Evolutionary conservation across 768 basidiomycete species (phyloP).

Genomic region (Lactarius trivialis): DNA sequence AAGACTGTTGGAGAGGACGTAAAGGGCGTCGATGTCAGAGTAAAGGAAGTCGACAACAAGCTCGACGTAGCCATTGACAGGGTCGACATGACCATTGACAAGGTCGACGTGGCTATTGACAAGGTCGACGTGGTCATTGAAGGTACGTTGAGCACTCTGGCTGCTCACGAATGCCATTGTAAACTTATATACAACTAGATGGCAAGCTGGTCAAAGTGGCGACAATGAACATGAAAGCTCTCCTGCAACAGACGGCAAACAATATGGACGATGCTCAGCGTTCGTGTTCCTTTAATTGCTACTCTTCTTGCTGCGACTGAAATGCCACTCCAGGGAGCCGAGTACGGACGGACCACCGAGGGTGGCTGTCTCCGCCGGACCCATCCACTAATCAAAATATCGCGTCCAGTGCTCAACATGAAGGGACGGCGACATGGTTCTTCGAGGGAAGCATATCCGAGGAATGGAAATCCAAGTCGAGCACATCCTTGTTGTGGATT

Average conservation of each 20-base stretch:
- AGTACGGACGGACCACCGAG: not conserved
- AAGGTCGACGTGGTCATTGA: not conserved
- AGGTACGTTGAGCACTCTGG: not conserved
- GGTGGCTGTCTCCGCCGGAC: not conserved
- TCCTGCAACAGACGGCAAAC: not conserved
- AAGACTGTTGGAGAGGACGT: not conserved
- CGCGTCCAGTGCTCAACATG: not conserved
- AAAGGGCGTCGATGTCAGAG: too few relatives aligned
- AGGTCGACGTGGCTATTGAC: not conserved
- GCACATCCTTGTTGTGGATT: not conserved
- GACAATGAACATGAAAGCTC: not conserved
- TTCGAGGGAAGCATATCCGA: not conserved
- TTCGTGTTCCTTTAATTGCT: not conserved
- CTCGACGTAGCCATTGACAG: not conserved
- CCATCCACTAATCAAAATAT: not conserved
- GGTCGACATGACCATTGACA: not conserved
- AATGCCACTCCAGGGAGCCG: not conserved
- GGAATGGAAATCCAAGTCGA: not conserved
- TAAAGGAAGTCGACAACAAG: too few relatives aligned
- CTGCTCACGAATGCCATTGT: not conserved
- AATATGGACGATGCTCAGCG: not conserved
- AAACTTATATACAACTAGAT: not conserved
- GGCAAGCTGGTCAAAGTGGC: not conserved
- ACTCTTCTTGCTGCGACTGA: not conserved
- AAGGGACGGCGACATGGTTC: not conserved